phyloP scores from a whole-genome alignment of 352 stramenopile species.

The Lagenidium giganteum region DNA sequence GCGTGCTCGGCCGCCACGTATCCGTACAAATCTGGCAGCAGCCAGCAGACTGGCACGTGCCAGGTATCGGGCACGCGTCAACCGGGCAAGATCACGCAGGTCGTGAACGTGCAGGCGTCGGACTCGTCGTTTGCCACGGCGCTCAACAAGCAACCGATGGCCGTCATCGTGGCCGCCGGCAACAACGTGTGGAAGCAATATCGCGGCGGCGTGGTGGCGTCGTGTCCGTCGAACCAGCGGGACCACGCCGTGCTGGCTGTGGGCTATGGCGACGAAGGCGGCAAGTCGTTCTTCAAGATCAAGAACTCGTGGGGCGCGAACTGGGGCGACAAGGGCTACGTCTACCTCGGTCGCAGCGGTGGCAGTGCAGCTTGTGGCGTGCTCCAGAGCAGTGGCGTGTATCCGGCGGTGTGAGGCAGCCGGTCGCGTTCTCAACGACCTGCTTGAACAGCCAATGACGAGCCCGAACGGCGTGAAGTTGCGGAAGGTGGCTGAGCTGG shows the following conservation, averaged over 20 bases:
- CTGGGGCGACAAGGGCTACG: conserved; percentile 94
- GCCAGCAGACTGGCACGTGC: conserved; percentile 22
- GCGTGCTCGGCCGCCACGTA: conserved; percentile 73
- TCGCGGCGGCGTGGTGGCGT: conserved; percentile 86
- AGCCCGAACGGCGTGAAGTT: conserved; percentile 71
- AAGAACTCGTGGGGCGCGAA: conserved; percentile 96
- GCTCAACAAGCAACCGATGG: conserved; percentile 89
- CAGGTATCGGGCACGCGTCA: conserved; percentile 24
- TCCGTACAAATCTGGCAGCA: conserved; percentile 66
- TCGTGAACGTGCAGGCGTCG: conserved; percentile 55
- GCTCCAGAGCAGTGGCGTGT: conserved; percentile 6
- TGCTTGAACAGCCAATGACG: conserved; percentile 86
- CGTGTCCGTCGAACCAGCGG: conserved; percentile 76
- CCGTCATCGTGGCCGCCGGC: conserved; percentile 92
- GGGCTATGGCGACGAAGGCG: conserved; percentile 90
- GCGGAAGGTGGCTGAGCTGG: conserved; percentile 75
- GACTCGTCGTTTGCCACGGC: conserved; percentile 81
- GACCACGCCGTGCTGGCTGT: conserved; percentile 97
- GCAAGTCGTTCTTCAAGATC: conserved; percentile 91
- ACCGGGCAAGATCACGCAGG: conserved; percentile 17
- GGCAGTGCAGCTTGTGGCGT: conserved; percentile 2
- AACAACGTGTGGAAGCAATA: conserved; percentile 97
- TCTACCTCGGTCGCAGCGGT: conserved; percentile 72
- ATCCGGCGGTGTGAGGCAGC: too few species aligned
- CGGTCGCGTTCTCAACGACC: too few species aligned